phyloP scores from a whole-genome alignment of 768 basidiomycete genomes.

The Sporobolomyces pararoseus region DNA sequence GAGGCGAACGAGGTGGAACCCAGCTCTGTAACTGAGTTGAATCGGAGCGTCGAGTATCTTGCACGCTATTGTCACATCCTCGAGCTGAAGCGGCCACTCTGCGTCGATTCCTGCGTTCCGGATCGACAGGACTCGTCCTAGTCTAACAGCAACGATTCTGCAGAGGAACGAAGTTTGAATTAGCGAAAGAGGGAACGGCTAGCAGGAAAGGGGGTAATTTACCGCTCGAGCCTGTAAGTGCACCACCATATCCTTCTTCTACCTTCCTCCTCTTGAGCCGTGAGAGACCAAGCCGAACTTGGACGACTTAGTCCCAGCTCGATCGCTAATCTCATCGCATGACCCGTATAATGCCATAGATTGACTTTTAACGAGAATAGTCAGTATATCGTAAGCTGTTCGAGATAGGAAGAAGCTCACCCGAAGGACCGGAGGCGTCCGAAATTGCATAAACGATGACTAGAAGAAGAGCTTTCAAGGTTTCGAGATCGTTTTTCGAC shows the following conservation, averaged over 20 bases:
- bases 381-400: background rate
- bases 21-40: background rate
- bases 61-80: background rate
- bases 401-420: background rate
- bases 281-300: background rate
- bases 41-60: background rate
- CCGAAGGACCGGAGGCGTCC: background rate
- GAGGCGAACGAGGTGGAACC: background rate
- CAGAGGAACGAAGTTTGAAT: background rate
- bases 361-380: background rate
- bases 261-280: background rate
- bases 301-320: background rate
- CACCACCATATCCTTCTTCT: conserved; percentile 1
- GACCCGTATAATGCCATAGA: background rate
- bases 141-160: background rate
- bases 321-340: conserved; percentile 1
- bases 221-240: background rate
- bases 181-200: background rate
- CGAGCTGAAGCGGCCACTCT: background rate
- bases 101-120: background rate
- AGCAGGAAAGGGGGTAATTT: background rate
- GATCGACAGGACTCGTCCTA: background rate
- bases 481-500: background rate
- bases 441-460: background rate
- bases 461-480: background rate